Conservation (phyloP, 2,329 filamentous ascomycete species). For the Myotisia sp. region DNA sequence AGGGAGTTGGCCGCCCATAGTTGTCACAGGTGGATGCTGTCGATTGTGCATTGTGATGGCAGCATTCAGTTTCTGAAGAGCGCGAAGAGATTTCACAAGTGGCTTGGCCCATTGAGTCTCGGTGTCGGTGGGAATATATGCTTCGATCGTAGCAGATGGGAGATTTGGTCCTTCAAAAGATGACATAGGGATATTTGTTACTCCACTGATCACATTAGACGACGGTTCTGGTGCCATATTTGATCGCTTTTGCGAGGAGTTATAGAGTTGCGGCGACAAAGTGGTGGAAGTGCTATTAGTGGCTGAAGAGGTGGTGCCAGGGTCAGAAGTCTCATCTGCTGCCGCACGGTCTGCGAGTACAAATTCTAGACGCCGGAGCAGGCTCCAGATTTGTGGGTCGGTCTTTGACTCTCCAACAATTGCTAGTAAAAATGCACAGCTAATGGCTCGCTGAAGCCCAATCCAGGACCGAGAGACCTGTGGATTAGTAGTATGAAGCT, state of each 20-base stretch:
- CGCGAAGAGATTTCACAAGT: slow-evolving; percentile 32
- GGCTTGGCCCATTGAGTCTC: slow-evolving; percentile 35
- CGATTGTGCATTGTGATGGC: slow-evolving; percentile 22
- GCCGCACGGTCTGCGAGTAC: slow-evolving; percentile 32
- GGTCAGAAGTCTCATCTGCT: slow-evolving; percentile 20
- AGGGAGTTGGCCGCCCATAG: slow-evolving; percentile 7
- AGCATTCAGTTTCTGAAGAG: slow-evolving; percentile 32
- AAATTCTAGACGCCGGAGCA: slow-evolving; percentile 30
- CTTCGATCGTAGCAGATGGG: slow-evolving; percentile 18
- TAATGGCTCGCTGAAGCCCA: slow-evolving; percentile 33
- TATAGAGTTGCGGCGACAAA: not conserved
- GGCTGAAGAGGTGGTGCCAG: slow-evolving; percentile 9
- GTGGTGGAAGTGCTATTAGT: slow-evolving; percentile 1
- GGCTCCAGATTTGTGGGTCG: slow-evolving; percentile 25
- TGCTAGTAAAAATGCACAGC: slow-evolving; percentile 34
- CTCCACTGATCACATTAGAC: slow-evolving; percentile 19
- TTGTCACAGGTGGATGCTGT: slow-evolving; percentile 13
- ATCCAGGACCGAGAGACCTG: slow-evolving; percentile 35
- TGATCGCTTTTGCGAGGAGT: not conserved
- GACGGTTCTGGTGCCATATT: not conserved
- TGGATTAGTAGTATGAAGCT: slow-evolving; percentile 33
- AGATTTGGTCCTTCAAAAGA: slow-evolving; percentile 11
- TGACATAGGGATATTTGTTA: slow-evolving; percentile 17
- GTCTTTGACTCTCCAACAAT: slow-evolving; percentile 32
- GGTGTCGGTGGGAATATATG: slow-evolving; percentile 19